A percentile compares a stretch with the other conserved stretches of the same genome.
phyloP scores from a whole-genome alignment of 345 rosid genomes.

The Balakata baccata region DNA sequence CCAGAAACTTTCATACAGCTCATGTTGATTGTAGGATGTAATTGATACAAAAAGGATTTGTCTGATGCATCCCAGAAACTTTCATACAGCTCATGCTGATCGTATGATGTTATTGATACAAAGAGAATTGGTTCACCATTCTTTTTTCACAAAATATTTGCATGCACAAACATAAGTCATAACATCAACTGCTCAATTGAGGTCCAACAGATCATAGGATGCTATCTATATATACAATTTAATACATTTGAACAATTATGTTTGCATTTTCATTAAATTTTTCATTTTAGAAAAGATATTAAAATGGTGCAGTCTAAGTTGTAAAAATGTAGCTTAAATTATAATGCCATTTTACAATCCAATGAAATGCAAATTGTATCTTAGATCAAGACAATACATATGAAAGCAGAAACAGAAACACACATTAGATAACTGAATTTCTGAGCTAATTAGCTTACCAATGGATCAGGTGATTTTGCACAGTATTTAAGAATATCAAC shows the following conservation, averaged over 20 bases:
- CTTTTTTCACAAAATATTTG: background rate
- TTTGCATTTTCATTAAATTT: background rate
- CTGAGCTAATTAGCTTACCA: slow-evolving; percentile 47
- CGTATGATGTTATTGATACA: background rate
- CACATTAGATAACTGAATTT: slow-evolving; percentile 8
- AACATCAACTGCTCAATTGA: background rate
- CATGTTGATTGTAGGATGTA: background rate
- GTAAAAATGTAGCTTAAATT: background rate
- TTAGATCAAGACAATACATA: slow-evolving; percentile 1
- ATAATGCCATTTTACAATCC: background rate
- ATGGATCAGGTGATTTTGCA: slow-evolving; percentile 64
- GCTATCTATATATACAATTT: too few species aligned
- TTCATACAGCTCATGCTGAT: background rate
- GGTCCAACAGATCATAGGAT: background rate
- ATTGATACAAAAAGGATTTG: background rate
- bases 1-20: background rate
- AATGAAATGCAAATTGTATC: background rate
- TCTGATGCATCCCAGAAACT: background rate
- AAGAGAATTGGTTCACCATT: background rate
- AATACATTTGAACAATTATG: background rate
- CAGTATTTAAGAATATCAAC: slow-evolving; percentile 55
- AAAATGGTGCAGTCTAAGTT: background rate
- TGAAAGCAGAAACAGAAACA: background rate
- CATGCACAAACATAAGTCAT: background rate
- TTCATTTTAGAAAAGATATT: background rate